These are phyloP conservation scores for Scutellaria baicalensis DNA, from an alignment of 257 asterid species.

Conservation along the genomic window DNA sequence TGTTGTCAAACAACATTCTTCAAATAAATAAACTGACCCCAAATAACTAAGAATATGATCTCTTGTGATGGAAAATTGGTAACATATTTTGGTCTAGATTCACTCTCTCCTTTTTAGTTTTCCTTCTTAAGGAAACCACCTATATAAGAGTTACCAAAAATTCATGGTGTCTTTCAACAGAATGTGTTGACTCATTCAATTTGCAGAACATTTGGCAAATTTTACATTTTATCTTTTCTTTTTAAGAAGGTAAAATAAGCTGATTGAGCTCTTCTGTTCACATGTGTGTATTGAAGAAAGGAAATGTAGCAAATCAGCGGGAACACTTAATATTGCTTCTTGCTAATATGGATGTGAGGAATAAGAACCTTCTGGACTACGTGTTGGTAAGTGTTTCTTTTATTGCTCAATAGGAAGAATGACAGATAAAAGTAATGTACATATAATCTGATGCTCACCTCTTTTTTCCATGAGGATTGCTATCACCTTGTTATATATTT, in stretches of 20 bases:
- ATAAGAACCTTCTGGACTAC: slow-evolving; percentile 46
- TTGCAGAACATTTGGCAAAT: neutral
- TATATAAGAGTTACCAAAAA: neutral
- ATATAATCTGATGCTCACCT: neutral
- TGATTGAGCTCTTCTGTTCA: slow-evolving; percentile 20
- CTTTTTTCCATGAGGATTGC: slow-evolving; percentile 12
- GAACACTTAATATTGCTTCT: slow-evolving; percentile 94
- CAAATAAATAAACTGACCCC: neutral
- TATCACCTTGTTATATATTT: no score
- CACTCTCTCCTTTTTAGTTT: neutral
- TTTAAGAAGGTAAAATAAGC: slow-evolving; percentile 11
- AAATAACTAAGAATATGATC: neutral
- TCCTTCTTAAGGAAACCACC: neutral
- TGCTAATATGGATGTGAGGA: slow-evolving; percentile 87
- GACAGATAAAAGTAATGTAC: neutral
- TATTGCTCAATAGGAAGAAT: slow-evolving; percentile 10
- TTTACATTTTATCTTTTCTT: neutral
- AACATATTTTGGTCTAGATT: neutral
- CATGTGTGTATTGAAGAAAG: slow-evolving; percentile 62
- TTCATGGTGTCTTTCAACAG: neutral
- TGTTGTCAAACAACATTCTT: no score
- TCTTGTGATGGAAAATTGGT: neutral
- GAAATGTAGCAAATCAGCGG: slow-evolving; percentile 95
- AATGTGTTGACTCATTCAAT: neutral
- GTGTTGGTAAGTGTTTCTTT: slow-evolving; percentile 38